A percentile compares a stretch with the other conserved stretches of the same genome.
phyloP scores from a whole-genome alignment of 331 rosid genomes.

The Erythrophleum ivorense region DNA sequence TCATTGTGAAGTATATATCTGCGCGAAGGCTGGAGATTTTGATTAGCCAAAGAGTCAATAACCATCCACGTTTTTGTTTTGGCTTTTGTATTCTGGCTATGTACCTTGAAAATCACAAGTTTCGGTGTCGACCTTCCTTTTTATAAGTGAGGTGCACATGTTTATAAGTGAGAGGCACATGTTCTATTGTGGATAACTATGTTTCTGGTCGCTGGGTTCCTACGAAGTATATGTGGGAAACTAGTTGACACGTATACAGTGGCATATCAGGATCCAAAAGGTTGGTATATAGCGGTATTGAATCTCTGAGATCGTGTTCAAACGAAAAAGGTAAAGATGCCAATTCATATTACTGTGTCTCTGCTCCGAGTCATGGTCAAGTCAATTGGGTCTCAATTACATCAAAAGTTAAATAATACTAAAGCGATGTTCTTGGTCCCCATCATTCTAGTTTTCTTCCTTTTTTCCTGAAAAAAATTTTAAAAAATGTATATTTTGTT shows the following conservation, averaged over 20 bases:
- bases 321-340: not conserved
- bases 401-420: no score
- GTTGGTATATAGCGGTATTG: not conserved
- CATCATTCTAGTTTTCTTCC: not conserved
- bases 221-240: not conserved
- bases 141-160: conserved; percentile 6
- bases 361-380: not conserved
- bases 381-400: not conserved
- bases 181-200: conserved; percentile 23
- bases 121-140: conserved; percentile 6
- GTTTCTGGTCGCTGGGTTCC: not conserved
- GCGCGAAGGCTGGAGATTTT: conserved; percentile 30
- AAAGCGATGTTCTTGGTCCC: not conserved
- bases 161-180: conserved; percentile 8
- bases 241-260: not conserved
- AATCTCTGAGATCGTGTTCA: not conserved
- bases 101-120: conserved; percentile 34
- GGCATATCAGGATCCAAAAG: not conserved
- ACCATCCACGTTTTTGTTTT: conserved; percentile 12
- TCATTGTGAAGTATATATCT: conserved; percentile 40
- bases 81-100: conserved; percentile 6
- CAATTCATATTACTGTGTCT: not conserved
- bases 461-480: not conserved
- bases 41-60: conserved; percentile 32
- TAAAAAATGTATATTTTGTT: no score